Evolutionary conservation across 208 protist genomes (phyloP), one percentile per base, ranked within the genome.

Genomic region (Phytomonas francai): DNA sequence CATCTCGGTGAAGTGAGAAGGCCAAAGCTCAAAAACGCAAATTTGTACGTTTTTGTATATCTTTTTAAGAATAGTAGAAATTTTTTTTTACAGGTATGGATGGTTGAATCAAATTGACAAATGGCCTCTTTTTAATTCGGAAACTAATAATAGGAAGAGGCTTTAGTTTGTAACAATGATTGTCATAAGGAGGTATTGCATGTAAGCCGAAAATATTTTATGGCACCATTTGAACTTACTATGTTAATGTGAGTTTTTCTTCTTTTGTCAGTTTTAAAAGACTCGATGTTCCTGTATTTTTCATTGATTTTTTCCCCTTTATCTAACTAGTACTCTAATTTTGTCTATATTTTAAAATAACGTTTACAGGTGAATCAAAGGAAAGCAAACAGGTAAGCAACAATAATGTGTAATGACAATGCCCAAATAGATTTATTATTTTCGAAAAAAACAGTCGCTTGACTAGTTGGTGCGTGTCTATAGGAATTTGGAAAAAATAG

Each of bases 291-390:
- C 31, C 6, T 39, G 34, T 39, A 39, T 39, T 11, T 39, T 39
- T 33, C 29, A 29, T 63, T 70, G 1, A 56, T 19, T 54, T 63
- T 34, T 63, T 63, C 22, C 6, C 33, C 29, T 51, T 58, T 57
- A n/a, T 65, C 30, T 39, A 39, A 39, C 7, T 39, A 39, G 65
- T 58, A 56, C 63, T 22, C 30, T 64, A 29, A 32, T 67, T 67
- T 58, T 72, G n/a, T 72, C 30, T 56, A 45, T 64, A 27, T 72
- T 36, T 72, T 12, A 60, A n/a, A 29, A 34, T 65, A 14, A 12
- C 11, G 45, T 22, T 49, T 59, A 65, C 29, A 71, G 54, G 51
- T 63, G 63, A 65, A 71, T 31, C 45, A 22, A 51, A 1, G 25
- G 1, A 34, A 14, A 56, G 28, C 34, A 63, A 22, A n/a, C n/a